Evolutionary conservation across 2,329 filamentous ascomycete genomes (phyloP).

Genomic region (Ophiocordyceps unilateralis): DNA sequence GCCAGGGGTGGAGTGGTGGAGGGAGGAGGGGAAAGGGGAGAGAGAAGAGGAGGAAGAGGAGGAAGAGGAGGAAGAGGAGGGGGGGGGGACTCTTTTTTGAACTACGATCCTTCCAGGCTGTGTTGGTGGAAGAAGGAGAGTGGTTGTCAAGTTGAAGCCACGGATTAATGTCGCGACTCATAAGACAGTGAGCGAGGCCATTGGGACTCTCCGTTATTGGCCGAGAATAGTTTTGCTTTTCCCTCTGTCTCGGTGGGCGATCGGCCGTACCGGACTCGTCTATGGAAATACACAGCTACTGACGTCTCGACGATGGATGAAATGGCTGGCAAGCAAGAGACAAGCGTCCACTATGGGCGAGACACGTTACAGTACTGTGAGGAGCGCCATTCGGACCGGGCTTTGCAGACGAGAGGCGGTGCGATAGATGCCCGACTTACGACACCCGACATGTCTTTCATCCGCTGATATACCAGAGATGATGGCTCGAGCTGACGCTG

Average conservation of each 20-base stretch:
- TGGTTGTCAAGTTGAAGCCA: background rate
- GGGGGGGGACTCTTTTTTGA: background rate
- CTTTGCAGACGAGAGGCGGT: too few species aligned
- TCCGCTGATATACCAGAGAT: too few species aligned
- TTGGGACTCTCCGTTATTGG: background rate
- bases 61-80: background rate
- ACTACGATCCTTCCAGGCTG: background rate
- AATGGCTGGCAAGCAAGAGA: too few species aligned
- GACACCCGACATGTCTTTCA: too few species aligned
- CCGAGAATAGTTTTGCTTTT: background rate
- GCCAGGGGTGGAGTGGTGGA: background rate
- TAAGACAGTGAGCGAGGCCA: background rate
- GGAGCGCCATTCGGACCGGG: too few species aligned
- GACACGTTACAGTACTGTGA: too few species aligned
- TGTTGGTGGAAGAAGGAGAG: background rate
- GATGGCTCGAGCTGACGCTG: too few species aligned
- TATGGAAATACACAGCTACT: too few species aligned
- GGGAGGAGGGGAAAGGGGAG: background rate
- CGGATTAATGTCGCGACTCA: background rate
- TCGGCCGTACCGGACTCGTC: background rate
- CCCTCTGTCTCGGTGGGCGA: background rate
- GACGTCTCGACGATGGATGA: too few species aligned
- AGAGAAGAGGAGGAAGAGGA: too few species aligned
- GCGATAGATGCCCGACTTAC: too few species aligned
- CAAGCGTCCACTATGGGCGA: too few species aligned